Base-by-base conservation (phyloP, 164 flowering plant species). In the Stephania cephalantha region DNA sequence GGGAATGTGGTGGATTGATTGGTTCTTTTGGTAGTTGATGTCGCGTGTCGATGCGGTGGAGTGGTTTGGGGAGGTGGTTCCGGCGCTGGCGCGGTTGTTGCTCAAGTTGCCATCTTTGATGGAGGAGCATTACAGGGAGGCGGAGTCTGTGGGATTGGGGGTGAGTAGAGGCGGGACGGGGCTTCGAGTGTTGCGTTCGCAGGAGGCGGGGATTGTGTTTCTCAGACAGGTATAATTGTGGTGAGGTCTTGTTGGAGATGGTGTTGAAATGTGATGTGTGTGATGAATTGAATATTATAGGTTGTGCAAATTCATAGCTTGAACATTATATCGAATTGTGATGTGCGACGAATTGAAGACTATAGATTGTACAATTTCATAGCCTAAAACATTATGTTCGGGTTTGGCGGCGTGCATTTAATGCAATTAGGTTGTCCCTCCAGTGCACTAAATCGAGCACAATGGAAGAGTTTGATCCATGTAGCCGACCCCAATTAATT, bases 31-130 rank as follows among this genome's bases (percentile, higher is more conserved):
- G 66, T 80, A 93, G 96, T 77, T 93, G 69, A 81, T 93, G 76
- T 75, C 88, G 13, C 75, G 85, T 67, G 88, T 74, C 20, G 91
- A 90, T 42, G 78, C 97, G 5, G 72, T 44, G 18, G 85, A 81
- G 31, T 95, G 99, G 98, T 93, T 92, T 78, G 80, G 69, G 6
- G 90, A 86, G 80, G 82, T 87, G 53, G 50, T 93, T 9, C 99
- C 98, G 7, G 79, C 80, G 25, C 67, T 93, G 83, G 97, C 95
- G 1, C 71, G 72, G 46, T 78, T 92, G 82, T 79, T 95, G 55
- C 75, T 92, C 84, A 81, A 80, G 69, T 75, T 93, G 74, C 97
- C 99, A 1, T 75, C 79, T 71, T 80, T 95, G 74, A 80, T 95
- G 45, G 97, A 92, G 77, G 44, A 75, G 13, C 97, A 95, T 80